Conservation (phyloP, 1,284 basidiomycete genomes). For the Malassezia equina region DNA sequence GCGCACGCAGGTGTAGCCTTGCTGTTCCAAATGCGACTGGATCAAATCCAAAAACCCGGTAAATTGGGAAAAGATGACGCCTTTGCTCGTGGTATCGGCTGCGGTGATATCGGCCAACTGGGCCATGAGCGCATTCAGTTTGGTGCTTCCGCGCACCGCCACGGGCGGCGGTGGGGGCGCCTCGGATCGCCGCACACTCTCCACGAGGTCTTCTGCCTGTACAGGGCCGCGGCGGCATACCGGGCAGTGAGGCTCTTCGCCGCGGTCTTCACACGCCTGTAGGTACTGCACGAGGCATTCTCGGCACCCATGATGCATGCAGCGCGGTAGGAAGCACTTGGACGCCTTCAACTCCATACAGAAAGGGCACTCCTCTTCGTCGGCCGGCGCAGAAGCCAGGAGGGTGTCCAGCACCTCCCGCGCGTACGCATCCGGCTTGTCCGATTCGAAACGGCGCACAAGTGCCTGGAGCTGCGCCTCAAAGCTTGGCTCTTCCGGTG, state of each 20-base stretch:
- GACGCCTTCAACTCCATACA: constrained; percentile 43
- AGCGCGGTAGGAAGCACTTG: constrained; percentile 44
- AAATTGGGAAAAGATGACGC: constrained; percentile 50
- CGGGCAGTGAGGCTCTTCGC: constrained; percentile 53
- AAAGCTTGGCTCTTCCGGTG: constrained; percentile 18
- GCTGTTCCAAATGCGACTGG: constrained; percentile 26
- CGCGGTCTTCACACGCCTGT: constrained; percentile 58
- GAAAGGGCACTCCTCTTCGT: constrained; percentile 42
- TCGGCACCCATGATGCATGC: constrained; percentile 56
- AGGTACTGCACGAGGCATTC: constrained; percentile 67
- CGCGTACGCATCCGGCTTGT: constrained; percentile 14
- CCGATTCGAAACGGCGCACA: constrained; percentile 26
- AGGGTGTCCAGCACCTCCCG: constrained; percentile 25
- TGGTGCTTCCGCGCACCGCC: constrained; percentile 72
- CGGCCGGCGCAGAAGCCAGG: constrained; percentile 11
- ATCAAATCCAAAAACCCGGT: constrained; percentile 49
- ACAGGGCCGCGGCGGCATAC: constrained; percentile 38
- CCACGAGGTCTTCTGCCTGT: constrained; percentile 56
- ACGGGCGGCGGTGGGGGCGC: constrained; percentile 45
- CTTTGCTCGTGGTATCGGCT: constrained; percentile 48
- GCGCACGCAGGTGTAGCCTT: constrained; percentile 28
- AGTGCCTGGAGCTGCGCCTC: constrained; percentile 25
- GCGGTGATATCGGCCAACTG: constrained; percentile 56
- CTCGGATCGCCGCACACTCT: constrained; percentile 47
- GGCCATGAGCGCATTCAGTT: constrained; percentile 63